phyloP scores from a whole-genome alignment of 1,139 yeast genomes.

The Pichia cactophila region DNA sequence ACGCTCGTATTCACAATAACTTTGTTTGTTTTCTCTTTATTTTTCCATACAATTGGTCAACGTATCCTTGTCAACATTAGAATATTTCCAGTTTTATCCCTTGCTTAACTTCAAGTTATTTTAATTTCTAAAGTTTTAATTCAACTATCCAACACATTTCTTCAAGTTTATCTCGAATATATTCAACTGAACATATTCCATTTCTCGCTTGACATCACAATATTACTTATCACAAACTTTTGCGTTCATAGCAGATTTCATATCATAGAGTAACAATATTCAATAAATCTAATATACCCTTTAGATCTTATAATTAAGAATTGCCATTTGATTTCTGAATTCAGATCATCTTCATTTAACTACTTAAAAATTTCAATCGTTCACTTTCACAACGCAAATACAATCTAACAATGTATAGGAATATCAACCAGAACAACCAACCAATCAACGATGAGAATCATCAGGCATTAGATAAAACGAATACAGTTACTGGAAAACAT shows the following conservation, averaged over 20 bases:
- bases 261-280: not conserved
- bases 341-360: not conserved
- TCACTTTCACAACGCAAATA: not conserved
- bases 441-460: slow-evolving; percentile 19
- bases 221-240: not conserved
- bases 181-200: not conserved
- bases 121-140: not conserved
- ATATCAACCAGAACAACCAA: slow-evolving; percentile 12
- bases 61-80: not conserved
- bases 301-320: not conserved
- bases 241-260: not conserved
- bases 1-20: not conserved
- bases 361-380: not conserved
- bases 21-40: not conserved
- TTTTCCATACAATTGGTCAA: not conserved
- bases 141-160: not conserved
- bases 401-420: slow-evolving; percentile 14
- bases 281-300: not conserved
- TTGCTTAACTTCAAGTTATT: not conserved
- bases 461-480: not conserved
- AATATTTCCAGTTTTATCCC: no score
- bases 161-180: not conserved
- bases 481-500: not conserved
- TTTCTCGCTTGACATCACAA: not conserved
- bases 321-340: not conserved